Base-by-base conservation (phyloP, 179 eudicot species). In the Spinacia oleracea region DNA sequence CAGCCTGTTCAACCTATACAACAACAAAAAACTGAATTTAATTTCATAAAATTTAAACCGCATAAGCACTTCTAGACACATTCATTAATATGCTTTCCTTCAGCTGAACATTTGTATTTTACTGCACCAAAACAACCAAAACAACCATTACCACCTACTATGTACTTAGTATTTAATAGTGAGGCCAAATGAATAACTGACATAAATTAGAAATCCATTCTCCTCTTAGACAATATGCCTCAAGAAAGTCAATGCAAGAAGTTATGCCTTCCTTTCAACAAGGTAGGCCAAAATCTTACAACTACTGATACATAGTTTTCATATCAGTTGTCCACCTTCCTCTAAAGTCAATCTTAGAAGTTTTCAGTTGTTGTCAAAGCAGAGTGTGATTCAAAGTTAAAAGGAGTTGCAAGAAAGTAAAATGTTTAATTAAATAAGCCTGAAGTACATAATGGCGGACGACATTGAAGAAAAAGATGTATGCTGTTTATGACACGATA, bases 1-100 rank as follows among this genome's bases (percentile, higher is more conserved):
- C 81, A 11, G 89, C 93, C 71, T 84, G 62, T 75, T 73, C 80
- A 77, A 89, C 90, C 98, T 94, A n/a, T n/a, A 80, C 83, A 86
- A 35, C 79, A 78, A 80, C 63, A 63, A 71, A 56, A 56, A 31
- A 25, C 53, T 48, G 77, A 62, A 51, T 63, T 75, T 40, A 78
- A 9, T 67, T 75, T 20, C 72, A 72, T 34, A 48, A 75, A n/a
- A 20, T 14, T 68, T 18, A 63, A 72, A 58, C 50, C 45, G 56
- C 29, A 70, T 8, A 65, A 65, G 43, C 23, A 42, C 65, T 38
- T 0, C 48, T 43, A 72, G 21, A 80, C 1, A 65, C 70, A 73
- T 48, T n/a, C 27, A 32, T 6, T 40, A n/a, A n/a, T n/a, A 20
- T 16, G 38, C 38, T 70, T 70, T 29, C n/a, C 15, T 40, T 8